These are phyloP conservation scores for Peronospora farinosa DNA, from an alignment of 352 stramenopile species.

Conservation along the genomic window DNA sequence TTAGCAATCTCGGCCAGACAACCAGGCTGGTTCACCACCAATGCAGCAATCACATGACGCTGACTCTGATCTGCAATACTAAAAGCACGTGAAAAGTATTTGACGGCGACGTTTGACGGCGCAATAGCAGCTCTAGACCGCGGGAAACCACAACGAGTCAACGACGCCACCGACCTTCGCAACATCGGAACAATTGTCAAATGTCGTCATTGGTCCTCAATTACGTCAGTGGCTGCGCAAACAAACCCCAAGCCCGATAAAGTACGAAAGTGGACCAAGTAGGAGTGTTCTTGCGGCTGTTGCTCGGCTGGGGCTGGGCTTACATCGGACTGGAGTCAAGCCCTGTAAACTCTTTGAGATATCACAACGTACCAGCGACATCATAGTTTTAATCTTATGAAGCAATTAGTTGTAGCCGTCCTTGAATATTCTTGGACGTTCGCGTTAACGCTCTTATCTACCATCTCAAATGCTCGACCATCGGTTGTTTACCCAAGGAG, in stretches of 20 bases:
- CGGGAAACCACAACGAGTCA: slow-evolving; percentile 27
- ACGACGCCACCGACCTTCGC: slow-evolving; percentile 25
- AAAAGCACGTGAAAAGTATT: slow-evolving; percentile 30
- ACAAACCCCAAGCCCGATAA: slow-evolving; percentile 4
- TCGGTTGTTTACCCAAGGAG: no score
- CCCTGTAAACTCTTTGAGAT: no score
- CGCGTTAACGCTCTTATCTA: no score
- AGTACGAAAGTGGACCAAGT: slow-evolving; percentile 17
- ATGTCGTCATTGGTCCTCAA: slow-evolving; percentile 7
- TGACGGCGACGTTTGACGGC: slow-evolving; percentile 5
- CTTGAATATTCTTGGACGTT: no score
- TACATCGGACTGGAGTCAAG: no score
- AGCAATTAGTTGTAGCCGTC: no score
- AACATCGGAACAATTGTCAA: slow-evolving; percentile 31
- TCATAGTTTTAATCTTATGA: no score
- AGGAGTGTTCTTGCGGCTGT: slow-evolving; percentile 6
- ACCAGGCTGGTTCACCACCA: slow-evolving; percentile 81
- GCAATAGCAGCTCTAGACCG: slow-evolving; percentile 9
- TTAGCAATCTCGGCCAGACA: slow-evolving; percentile 85
- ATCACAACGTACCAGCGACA: no score
- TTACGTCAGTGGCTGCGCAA: slow-evolving; percentile 14
- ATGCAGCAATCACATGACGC: slow-evolving; percentile 75
- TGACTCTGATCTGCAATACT: slow-evolving; percentile 41
- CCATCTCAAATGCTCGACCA: no score
- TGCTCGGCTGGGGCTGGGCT: slow-evolving; percentile 17